Evolutionary conservation across 805 yeast genomes (phyloP).

Genomic region (Lipomyces sp.): DNA sequence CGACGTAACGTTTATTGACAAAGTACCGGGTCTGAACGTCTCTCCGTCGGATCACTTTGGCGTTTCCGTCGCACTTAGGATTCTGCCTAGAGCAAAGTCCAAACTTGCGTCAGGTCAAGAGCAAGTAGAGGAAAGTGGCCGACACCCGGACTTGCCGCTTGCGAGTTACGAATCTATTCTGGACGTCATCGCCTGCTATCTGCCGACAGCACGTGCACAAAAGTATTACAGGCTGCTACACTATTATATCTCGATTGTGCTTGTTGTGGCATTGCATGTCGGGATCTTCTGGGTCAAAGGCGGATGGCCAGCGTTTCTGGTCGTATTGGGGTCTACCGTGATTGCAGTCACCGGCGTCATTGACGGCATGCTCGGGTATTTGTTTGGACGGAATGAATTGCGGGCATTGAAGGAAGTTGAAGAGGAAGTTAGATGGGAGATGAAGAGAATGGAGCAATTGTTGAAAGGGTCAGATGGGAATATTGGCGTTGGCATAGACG

Average conservation of each 20-base stretch:
- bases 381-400: constrained; percentile 80
- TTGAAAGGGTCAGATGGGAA: not conserved
- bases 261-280: constrained; percentile 59
- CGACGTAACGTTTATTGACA: constrained; percentile 73
- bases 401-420: constrained; percentile 79
- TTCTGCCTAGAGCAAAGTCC: constrained; percentile 26
- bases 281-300: constrained; percentile 64
- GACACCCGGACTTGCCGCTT: constrained; percentile 28
- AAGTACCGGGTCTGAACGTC: constrained; percentile 55
- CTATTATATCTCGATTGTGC: constrained; percentile 59
- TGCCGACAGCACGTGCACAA: constrained; percentile 62
- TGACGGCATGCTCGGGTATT: constrained; percentile 75
- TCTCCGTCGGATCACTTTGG: constrained; percentile 95
- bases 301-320: constrained; percentile 61
- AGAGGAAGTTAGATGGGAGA: constrained; percentile 57
- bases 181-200: constrained; percentile 53
- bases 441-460: constrained; percentile 22
- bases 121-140: constrained; percentile 25
- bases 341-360: constrained; percentile 69
- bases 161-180: constrained; percentile 55
- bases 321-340: constrained; percentile 60
- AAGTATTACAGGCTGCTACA: constrained; percentile 67
- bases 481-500: not conserved
- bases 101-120: constrained; percentile 21
- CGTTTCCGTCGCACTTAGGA: constrained; percentile 43